Evolutionary conservation across 192 early-diverging fungal genomes (phyloP), one percentile per base, ranked within the genome.

Genomic region (Entophlyctis luteolus): DNA sequence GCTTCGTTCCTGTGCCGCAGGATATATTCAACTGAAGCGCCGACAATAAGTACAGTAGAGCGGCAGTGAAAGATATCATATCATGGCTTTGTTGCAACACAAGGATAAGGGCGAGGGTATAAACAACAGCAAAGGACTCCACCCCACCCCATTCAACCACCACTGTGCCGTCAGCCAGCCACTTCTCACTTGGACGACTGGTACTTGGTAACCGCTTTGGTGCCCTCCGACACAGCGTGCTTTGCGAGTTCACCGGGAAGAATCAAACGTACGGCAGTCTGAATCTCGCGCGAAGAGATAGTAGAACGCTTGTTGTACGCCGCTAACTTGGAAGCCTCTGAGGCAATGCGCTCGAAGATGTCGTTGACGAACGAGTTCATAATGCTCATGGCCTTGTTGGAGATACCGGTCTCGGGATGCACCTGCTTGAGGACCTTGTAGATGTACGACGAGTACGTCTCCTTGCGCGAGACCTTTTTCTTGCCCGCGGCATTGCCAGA

Each of bases 391-490:
- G 95, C 92, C 87, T 94, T 94, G 90, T 93, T 94, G 67, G 93
- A 95, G 84, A 97, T 93, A 83, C 95, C 93, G 38, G 91, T 94
- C 76, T 97, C 93, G 68, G 95, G 95, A 83, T 97, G 93, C 67
- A 97, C 93, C 79, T 97, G 94, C 85, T 95, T 95, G 65, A 96
- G 80, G 48, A 96, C 92, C 83, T 94, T 94, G 89, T 94, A 96
- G 84, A 96, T 94, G 81, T 96, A 95, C 65, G 91, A 89, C 55
- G 90, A 90, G 90, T 92, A 95, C 53, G 93, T 94, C 77, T 98
- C 92, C 68, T 89, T 90, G 71, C 91, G 86, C 72, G 76, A 70
- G 66, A 74, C 84, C 80, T 90, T 91, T 65, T 72, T 79, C 53
- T 47, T 67, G n/a, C n/a, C n/a, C n/a, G n/a, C n/a, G n/a, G n/a